Conservation (phyloP, 1,284 basidiomycete genomes). For the Ganoderma resinaceum region DNA sequence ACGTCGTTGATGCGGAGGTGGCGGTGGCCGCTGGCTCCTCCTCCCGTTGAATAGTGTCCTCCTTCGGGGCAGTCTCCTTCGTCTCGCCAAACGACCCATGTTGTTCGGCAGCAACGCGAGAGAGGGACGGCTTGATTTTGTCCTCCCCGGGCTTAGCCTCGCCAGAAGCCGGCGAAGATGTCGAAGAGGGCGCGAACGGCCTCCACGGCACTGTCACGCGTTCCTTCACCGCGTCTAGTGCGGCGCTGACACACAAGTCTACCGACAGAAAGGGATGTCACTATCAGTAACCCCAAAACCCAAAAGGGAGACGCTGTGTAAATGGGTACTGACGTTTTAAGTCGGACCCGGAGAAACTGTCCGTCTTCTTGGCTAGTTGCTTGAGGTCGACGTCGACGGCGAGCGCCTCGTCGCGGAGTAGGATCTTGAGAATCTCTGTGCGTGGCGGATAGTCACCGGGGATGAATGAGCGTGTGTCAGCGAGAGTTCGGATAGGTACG, state of each 20-base stretch:
- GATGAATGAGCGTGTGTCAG: conserved; percentile 12
- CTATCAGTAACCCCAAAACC: conserved; percentile 28
- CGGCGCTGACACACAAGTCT: conserved; percentile 92
- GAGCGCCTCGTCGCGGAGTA: conserved; percentile 81
- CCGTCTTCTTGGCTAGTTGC: conserved; percentile 75
- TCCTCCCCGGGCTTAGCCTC: conserved; percentile 15
- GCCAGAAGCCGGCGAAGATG: conserved; percentile 7
- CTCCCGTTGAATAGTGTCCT: conserved; percentile 4
- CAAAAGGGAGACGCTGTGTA: conserved; percentile 9
- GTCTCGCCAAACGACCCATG: conserved; percentile 7
- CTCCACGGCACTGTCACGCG: conserved; percentile 78
- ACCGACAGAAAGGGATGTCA: conserved; percentile 10
- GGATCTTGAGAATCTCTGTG: conserved; percentile 83
- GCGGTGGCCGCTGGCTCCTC: conserved; percentile 1
- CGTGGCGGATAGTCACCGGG: conserved; percentile 6
- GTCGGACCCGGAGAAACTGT: conserved; percentile 92
- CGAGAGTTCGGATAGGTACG: conserved; percentile 18
- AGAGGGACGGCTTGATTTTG: not conserved
- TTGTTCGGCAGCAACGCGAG: not conserved
- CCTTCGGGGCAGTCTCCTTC: conserved; percentile 3
- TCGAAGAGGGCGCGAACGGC: conserved; percentile 18
- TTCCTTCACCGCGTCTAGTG: conserved; percentile 89
- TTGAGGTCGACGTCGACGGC: conserved; percentile 71
- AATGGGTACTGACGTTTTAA: conserved; percentile 76
- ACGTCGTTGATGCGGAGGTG: conserved; percentile 6